Percentiles rank a stretch among this genome's conserved stretches.
Conservation (phyloP, 164 flowering plant species). For the Cinnamomum micranthum region DNA sequence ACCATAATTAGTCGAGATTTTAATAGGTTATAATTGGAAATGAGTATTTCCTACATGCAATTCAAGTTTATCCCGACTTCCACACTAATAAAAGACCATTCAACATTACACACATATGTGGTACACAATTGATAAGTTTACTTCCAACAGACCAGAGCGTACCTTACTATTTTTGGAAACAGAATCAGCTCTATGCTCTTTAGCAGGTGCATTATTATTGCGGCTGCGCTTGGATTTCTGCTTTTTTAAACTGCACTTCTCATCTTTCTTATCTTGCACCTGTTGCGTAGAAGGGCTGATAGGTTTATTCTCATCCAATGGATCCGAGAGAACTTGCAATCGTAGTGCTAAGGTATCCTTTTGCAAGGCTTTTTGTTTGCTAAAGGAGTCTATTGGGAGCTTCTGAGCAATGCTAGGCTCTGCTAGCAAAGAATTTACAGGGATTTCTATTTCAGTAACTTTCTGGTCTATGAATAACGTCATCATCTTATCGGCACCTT, state of each 20-base stretch:
- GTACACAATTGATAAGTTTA: background rate
- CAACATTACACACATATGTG: background rate
- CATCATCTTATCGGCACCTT: background rate
- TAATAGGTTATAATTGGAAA: background rate
- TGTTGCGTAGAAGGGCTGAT: conserved; percentile 14
- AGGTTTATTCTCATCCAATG: conserved; percentile 13
- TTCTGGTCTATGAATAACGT: conserved; percentile 8
- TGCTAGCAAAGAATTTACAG: conserved; percentile 10
- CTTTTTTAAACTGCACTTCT: conserved; percentile 14
- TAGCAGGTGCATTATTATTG: conserved; percentile 14
- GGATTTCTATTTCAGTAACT: conserved; percentile 8
- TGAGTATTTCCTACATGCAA: background rate
- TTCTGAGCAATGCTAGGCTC: conserved; percentile 7
- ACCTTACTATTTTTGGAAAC: conserved; percentile 25
- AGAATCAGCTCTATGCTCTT: conserved; percentile 17
- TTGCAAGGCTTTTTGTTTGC: conserved; percentile 7
- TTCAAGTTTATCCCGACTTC: background rate
- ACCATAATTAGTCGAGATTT: background rate
- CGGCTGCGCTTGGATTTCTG: conserved; percentile 27
- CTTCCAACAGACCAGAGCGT: background rate
- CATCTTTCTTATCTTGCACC: conserved; percentile 11
- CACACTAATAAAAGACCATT: background rate
- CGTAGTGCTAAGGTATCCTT: conserved; percentile 10
- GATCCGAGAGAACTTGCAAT: conserved; percentile 8
- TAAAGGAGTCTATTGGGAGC: conserved; percentile 12